Conservation (phyloP, 2,329 filamentous ascomycete genomes). For the Alternaria atra region DNA sequence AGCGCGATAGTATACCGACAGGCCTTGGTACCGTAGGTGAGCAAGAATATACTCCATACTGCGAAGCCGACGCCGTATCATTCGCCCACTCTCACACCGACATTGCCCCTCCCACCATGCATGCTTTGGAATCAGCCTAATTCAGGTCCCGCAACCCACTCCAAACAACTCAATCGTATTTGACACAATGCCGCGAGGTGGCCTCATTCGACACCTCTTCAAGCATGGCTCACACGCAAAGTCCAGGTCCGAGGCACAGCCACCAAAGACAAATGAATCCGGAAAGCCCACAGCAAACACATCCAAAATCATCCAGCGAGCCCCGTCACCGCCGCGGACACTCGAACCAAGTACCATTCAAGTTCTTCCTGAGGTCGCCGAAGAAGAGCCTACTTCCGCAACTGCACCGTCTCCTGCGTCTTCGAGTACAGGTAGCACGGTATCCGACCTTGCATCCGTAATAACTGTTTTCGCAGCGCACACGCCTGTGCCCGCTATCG, state of each 20-base stretch:
- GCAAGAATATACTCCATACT: background rate
- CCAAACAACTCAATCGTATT: background rate
- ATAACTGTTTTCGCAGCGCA: background rate
- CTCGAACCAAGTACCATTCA: conserved; percentile 6
- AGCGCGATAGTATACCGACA: background rate
- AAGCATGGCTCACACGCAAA: conserved; percentile 14
- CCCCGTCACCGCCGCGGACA: background rate
- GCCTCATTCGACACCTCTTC: conserved; percentile 27
- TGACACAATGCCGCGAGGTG: conserved; percentile 13
- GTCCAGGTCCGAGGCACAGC: background rate
- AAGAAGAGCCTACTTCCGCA: background rate
- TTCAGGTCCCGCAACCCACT: background rate
- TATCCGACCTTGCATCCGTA: background rate
- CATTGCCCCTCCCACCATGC: background rate
- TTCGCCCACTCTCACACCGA: background rate
- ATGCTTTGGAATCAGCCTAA: background rate
- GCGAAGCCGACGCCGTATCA: background rate
- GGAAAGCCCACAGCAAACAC: background rate
- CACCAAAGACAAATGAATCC: background rate
- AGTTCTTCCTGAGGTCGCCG: background rate
- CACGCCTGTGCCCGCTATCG: background rate
- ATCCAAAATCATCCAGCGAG: background rate
- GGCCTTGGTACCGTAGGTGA: background rate
- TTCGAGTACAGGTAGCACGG: background rate
- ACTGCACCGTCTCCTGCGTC: background rate